phyloP scores from a whole-genome alignment of 1,284 basidiomycete species.

The Ustilago hordei region DNA sequence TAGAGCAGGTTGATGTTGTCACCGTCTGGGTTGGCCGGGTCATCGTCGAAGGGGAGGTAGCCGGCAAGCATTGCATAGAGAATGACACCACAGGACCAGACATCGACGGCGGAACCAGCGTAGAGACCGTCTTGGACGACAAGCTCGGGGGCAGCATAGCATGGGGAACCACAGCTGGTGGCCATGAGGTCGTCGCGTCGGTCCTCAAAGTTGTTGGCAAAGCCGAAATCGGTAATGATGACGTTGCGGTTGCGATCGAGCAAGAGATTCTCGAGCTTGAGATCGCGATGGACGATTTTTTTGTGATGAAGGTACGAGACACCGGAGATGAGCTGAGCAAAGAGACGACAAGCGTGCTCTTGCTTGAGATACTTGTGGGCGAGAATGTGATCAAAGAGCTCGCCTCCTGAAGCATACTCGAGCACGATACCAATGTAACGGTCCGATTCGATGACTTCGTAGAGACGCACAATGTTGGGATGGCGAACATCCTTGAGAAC shows the following conservation, averaged over 20 bases:
- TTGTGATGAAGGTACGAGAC: constrained; percentile 99
- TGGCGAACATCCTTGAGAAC: constrained; percentile 93
- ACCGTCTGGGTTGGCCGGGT: constrained; percentile 97
- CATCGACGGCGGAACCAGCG: constrained; percentile 97
- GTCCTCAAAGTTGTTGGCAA: constrained; percentile 92
- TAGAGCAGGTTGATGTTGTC: constrained; percentile 99
- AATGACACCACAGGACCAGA: constrained; percentile 99
- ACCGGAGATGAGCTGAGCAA: constrained; percentile 97
- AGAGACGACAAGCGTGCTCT: constrained; percentile 92
- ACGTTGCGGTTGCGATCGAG: constrained; percentile 97
- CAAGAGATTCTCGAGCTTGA: constrained; percentile 97
- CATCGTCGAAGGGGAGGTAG: constrained; percentile 99
- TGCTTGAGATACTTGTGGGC: constrained; percentile 97
- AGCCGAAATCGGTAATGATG: constrained; percentile 99
- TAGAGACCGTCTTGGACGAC: constrained; percentile 98
- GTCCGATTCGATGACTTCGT: constrained; percentile 99
- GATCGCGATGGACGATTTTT: constrained; percentile 98
- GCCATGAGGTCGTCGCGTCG: constrained; percentile 93
- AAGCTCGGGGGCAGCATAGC: constrained; percentile 98
- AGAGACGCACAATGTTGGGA: constrained; percentile 96
- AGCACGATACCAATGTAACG: constrained; percentile 99
- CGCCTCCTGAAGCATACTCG: constrained; percentile 94
- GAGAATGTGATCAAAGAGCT: constrained; percentile 98
- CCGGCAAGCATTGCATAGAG: constrained; percentile 99
- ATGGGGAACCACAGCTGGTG: constrained; percentile 95